These are phyloP conservation scores for Tolypocladium pustulatum DNA, from an alignment of 2,329 filamentous ascomycete genomes.

Conservation along the genomic window DNA sequence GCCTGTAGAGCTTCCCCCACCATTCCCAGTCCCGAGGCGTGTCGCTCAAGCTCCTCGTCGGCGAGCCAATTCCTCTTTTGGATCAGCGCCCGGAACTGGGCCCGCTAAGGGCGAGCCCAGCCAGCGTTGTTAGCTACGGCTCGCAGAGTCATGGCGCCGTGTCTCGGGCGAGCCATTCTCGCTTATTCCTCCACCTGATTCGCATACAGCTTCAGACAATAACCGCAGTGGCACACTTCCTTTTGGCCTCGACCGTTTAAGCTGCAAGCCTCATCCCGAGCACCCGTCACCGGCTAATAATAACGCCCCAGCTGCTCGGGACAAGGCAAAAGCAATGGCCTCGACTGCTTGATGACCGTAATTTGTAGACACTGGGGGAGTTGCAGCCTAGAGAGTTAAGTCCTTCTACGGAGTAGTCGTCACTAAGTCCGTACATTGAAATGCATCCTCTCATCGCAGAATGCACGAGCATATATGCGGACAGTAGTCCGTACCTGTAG, in stretches of 20 bases:
- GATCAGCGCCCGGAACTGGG: constrained; percentile 3
- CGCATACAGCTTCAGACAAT: neutral
- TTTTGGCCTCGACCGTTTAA: neutral
- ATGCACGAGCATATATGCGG: neutral
- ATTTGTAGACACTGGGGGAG: neutral
- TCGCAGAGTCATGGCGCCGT: neutral
- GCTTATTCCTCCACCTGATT: constrained; percentile 6
- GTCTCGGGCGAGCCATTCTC: constrained; percentile 1
- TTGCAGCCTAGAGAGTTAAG: neutral
- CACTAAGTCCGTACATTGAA: neutral
- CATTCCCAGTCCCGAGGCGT: neutral
- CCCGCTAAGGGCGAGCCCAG: neutral
- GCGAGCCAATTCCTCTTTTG: constrained; percentile 4
- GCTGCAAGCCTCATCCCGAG: neutral
- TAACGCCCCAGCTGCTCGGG: neutral
- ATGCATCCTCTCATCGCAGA: neutral
- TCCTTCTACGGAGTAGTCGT: neutral
- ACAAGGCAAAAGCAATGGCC: neutral
- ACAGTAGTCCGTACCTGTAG: neutral
- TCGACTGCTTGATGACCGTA: neutral
- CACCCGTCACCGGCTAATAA: neutral
- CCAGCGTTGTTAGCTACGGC: neutral
- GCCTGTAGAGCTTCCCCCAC: neutral
- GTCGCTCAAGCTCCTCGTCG: neutral
- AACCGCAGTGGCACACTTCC: neutral